Conservation (phyloP, 345 rosid genomes). For the Citrus cavaleriei region DNA sequence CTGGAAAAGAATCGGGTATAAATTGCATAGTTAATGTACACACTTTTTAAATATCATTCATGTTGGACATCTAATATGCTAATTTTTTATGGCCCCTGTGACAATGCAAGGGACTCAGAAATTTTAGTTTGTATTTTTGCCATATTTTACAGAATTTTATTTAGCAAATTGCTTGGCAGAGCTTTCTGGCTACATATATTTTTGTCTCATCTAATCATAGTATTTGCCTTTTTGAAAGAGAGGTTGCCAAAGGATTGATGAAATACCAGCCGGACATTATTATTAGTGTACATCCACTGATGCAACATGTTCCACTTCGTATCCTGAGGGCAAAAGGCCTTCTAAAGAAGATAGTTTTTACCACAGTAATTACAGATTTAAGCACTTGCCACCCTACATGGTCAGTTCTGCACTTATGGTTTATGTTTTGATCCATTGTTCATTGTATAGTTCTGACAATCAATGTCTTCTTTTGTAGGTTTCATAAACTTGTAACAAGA, state of each 20-base stretch:
- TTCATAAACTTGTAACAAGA: conserved; percentile 99
- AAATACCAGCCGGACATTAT: conserved; percentile 95
- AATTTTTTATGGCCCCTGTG: background rate
- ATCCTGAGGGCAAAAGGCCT: conserved; percentile 86
- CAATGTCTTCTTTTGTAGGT: conserved; percentile 44
- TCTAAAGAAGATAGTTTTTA: conserved; percentile 80
- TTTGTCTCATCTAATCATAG: conserved; percentile 7
- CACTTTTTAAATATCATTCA: background rate
- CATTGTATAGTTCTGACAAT: conserved; percentile 10
- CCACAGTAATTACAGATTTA: conserved; percentile 92
- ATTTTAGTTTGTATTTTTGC: background rate
- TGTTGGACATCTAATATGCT: background rate
- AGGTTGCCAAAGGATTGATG: conserved; percentile 95
- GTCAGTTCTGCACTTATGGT: conserved; percentile 32
- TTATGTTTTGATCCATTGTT: conserved; percentile 5
- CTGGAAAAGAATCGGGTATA: background rate
- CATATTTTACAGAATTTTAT: background rate
- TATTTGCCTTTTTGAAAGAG: conserved; percentile 43
- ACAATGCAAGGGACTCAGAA: background rate
- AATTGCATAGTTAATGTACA: background rate
- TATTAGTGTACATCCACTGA: conserved; percentile 94
- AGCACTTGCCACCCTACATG: conserved; percentile 99
- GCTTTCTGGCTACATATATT: conserved; percentile 1
- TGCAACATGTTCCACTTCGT: conserved; percentile 99
- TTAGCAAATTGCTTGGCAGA: background rate